A percentile compares a stretch with the other conserved stretches of the same genome.
Conservation (phyloP, 1,284 basidiomycete genomes). For the Rhodotorula sp. region DNA sequence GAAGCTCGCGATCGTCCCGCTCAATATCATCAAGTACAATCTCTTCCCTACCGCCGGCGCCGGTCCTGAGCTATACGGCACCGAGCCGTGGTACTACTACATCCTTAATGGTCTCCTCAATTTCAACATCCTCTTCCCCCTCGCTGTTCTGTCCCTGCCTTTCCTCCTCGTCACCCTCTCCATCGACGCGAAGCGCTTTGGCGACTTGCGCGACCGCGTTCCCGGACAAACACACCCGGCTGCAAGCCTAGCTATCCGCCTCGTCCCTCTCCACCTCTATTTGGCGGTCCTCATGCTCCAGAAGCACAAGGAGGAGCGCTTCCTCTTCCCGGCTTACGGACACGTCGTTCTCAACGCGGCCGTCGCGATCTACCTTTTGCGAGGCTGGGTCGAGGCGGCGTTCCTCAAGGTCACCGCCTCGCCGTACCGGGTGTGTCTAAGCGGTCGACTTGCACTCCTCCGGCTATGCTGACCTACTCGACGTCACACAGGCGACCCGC, state of each 20-base stretch:
- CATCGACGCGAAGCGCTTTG: slow-evolving; percentile 75
- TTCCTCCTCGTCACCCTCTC: slow-evolving; percentile 70
- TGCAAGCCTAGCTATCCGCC: slow-evolving; percentile 64
- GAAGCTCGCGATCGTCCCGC: slow-evolving; percentile 70
- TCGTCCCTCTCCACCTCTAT: slow-evolving; percentile 89
- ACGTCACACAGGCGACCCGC: slow-evolving; percentile 64
- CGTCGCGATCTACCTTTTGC: slow-evolving; percentile 72
- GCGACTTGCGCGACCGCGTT: slow-evolving; percentile 47
- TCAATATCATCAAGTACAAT: slow-evolving; percentile 95
- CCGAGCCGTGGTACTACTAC: slow-evolving; percentile 81
- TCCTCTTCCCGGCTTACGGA: slow-evolving; percentile 94
- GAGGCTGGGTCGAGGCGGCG: slow-evolving; percentile 77
- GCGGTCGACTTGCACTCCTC: too few relatives aligned
- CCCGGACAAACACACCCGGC: slow-evolving; percentile 40
- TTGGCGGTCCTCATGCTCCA: slow-evolving; percentile 72
- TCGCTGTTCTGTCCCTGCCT: slow-evolving; percentile 78
- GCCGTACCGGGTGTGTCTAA: slow-evolving; percentile 68
- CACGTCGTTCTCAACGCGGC: slow-evolving; percentile 92
- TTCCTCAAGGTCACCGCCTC: slow-evolving; percentile 75
- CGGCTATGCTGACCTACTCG: neutral
- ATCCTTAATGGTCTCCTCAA: slow-evolving; percentile 82
- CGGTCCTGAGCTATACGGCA: slow-evolving; percentile 88
- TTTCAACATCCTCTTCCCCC: slow-evolving; percentile 80
- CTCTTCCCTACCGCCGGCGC: slow-evolving; percentile 64
- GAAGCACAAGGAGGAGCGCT: slow-evolving; percentile 95